Evolutionary conservation across 106 monocot genomes (phyloP), one percentile per base, ranked within the genome.

Genomic region (Triglochin maritima): DNA sequence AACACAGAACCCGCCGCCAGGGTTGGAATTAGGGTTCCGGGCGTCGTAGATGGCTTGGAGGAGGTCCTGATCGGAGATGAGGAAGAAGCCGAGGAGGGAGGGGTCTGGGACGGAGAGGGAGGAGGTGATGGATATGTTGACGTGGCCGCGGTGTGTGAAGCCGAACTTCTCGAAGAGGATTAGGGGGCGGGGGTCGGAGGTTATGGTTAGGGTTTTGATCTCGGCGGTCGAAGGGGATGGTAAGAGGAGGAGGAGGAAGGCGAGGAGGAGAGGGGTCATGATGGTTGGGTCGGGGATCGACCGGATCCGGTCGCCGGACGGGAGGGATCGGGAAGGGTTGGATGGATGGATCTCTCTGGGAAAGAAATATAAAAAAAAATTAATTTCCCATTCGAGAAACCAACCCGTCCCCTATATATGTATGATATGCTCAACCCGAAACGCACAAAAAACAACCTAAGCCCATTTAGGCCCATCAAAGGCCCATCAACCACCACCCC

Each of bases 151-250:
- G 29, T 13, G 84, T 12, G 78, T 71, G 78, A 82, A 82, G 15
- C 71, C 78, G 60, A 79, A 79, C 50, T 79, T 82, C 68, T 82
- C 71, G 63, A 82, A 75, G 62, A 71, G 75, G 68, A 82, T 82
- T 14, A 79, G 4, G 11, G 78, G 7, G 4, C 79, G 74, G 42
- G 67, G 47, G 65, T 93, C 86, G 76, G 67, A 49, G 46, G 65
- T 54, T 77, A 93, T 80, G 62, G 78, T 69, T 50, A 84, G 80
- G 41, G 58, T 79, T 17, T 86, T 89, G 76, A 93, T 93, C 79
- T 93, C 84, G 10, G 86, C 87, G 49, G 60, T 6, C 46, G 86
- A 67, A 29, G 59, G 50, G 52, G 75, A 29, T 62, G 78, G 12
- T 56, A 79, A 13, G 47, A 83, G 11, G n/a, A 57, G 43, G 49